Evolutionary conservation across 116 monocot genomes (phyloP).

Genomic region (Cymodocea nodosa): DNA sequence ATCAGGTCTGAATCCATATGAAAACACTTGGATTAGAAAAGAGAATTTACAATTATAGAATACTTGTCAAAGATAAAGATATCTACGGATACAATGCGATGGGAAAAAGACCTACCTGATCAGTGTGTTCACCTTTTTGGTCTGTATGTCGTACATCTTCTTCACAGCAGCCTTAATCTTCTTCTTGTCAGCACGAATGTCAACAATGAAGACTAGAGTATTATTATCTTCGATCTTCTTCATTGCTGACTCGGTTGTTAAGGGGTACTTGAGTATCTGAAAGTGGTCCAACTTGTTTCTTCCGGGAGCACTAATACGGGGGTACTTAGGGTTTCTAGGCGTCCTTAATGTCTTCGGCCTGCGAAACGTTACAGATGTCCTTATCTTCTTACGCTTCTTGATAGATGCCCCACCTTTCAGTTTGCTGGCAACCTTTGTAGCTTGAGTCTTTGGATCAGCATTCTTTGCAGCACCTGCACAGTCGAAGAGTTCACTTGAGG

Average conservation of each 20-base stretch:
- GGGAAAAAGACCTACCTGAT: constrained; percentile 14
- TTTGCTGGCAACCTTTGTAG: constrained; percentile 39
- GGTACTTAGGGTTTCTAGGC: constrained; percentile 35
- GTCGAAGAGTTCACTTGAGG: too few relatives aligned
- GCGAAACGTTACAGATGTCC: constrained; percentile 43
- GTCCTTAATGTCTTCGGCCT: constrained; percentile 41
- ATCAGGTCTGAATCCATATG: constrained; percentile 17
- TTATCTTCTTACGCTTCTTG: constrained; percentile 35
- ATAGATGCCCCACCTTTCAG: constrained; percentile 30
- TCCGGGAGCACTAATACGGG: constrained; percentile 30
- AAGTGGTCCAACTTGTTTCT: constrained; percentile 43
- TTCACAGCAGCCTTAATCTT: constrained; percentile 47
- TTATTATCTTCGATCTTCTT: constrained; percentile 54
- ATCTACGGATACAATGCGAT: background rate
- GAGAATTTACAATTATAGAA: too few relatives aligned
- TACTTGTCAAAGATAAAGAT: background rate
- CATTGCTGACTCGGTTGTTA: constrained; percentile 46
- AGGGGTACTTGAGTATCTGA: constrained; percentile 42
- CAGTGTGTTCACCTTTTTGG: constrained; percentile 47
- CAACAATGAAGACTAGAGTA: constrained; percentile 45
- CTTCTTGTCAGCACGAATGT: constrained; percentile 45
- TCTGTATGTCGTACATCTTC: constrained; percentile 51
- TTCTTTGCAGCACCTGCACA: constrained; percentile 22
- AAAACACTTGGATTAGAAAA: background rate
- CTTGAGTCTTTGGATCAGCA: constrained; percentile 31